These are phyloP conservation scores for Turritis glabra DNA, from an alignment of 345 rosid species.

Conservation along the genomic window DNA sequence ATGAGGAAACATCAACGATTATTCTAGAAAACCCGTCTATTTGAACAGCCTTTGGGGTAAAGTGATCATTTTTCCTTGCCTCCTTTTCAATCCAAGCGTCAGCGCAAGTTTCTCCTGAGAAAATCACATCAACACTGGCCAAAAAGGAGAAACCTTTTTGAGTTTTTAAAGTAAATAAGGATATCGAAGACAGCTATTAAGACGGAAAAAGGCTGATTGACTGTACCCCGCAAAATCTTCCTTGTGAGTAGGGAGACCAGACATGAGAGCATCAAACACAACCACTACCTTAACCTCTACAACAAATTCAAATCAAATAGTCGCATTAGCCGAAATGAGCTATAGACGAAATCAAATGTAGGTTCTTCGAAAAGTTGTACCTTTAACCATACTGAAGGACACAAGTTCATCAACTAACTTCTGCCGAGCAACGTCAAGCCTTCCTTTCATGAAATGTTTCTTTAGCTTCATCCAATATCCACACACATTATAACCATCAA, in stretches of 20 bases:
- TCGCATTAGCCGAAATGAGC: not conserved
- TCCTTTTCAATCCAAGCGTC: conserved; percentile 96
- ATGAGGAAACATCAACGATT: not conserved
- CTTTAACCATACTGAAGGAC: conserved; percentile 70
- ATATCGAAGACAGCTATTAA: not conserved
- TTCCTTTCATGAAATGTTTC: conserved; percentile 83
- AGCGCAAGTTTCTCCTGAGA: conserved; percentile 81
- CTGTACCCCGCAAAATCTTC: conserved; percentile 73
- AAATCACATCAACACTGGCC: conserved; percentile 80
- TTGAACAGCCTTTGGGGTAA: not conserved
- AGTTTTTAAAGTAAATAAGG: not conserved
- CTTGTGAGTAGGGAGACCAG: conserved; percentile 89
- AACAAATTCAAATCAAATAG: conserved; percentile 20
- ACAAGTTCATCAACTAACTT: conserved; percentile 80
- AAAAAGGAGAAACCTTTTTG: conserved; percentile 12
- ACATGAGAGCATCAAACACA: conserved; percentile 95
- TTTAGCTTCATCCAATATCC: conserved; percentile 90
- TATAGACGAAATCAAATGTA: not conserved
- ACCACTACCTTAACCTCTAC: conserved; percentile 94
- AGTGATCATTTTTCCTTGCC: conserved; percentile 43
- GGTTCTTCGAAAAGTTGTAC: conserved; percentile 38
- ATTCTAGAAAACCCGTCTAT: not conserved
- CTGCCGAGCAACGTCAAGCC: conserved; percentile 84
- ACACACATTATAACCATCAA: conserved; percentile 97
- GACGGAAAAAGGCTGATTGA: not conserved